phyloP scores from a whole-genome alignment of 2,329 filamentous ascomycete genomes.

The Aspergillus ochraceoroseus region DNA sequence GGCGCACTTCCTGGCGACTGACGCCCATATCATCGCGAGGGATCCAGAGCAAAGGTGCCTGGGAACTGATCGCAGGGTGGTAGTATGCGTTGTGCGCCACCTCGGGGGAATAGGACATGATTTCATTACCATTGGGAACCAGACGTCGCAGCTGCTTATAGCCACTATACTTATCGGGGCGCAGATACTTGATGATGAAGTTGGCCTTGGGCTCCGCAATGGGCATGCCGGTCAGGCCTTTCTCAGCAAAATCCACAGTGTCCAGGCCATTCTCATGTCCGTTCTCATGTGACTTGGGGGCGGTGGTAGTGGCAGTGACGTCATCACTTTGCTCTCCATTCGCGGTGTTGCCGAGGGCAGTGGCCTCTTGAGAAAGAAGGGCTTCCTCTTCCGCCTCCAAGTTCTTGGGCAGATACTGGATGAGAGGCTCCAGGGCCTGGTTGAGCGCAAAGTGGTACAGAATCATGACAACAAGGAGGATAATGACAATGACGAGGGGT shows the following conservation, averaged over 20 bases:
- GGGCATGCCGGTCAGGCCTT: conserved; percentile 27
- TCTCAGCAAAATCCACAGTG: conserved; percentile 36
- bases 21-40: conserved; percentile 70
- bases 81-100: conserved; percentile 65
- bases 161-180: conserved; percentile 70
- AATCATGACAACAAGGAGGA: conserved; percentile 68
- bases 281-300: conserved; percentile 1
- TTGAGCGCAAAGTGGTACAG: conserved; percentile 71
- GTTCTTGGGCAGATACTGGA: conserved; percentile 76
- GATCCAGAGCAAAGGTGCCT: conserved; percentile 74
- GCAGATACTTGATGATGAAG: conserved; percentile 56
- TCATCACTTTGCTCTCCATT: conserved; percentile 24
- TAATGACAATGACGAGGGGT: conserved; percentile 69
- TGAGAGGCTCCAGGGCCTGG: conserved; percentile 66
- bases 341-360: conserved; percentile 15
- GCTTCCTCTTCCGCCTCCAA: conserved; percentile 56
- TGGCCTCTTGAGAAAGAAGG: conserved; percentile 37
- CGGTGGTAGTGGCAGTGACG: conserved; percentile 12
- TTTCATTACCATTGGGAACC: conserved; percentile 55
- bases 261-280: conserved; percentile 23
- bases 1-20: conserved; percentile 68
- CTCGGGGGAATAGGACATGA: conserved; percentile 58
- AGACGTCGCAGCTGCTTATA: conserved; percentile 66
- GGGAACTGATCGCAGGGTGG: conserved; percentile 62
- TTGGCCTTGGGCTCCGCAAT: conserved; percentile 33